Percentiles rank a stretch among this genome's conserved stretches.
Conservation (phyloP, 1,139 yeast species). For the Taphrina flavorubra region DNA sequence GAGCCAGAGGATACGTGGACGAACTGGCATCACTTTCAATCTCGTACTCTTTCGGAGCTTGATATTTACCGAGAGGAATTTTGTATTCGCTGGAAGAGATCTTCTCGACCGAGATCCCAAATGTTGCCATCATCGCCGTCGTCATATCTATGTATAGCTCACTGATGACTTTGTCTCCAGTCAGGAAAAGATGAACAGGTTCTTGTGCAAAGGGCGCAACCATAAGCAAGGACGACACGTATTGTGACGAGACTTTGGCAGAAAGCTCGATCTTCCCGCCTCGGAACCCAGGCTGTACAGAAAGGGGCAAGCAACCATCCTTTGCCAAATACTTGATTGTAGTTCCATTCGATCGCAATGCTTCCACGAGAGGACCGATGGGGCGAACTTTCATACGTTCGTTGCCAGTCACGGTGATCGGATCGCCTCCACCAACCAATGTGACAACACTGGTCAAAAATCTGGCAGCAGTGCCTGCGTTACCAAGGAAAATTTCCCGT, state of each 20-base stretch:
- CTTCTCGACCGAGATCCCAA: conserved; percentile 77
- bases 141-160: conserved; percentile 98
- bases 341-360: conserved; percentile 81
- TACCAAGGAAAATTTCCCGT: conserved; percentile 80
- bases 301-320: conserved; percentile 85
- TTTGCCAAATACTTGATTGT: conserved; percentile 70
- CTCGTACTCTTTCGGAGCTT: conserved; percentile 80
- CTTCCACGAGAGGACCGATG: conserved; percentile 93
- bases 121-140: conserved; percentile 87
- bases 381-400: conserved; percentile 98
- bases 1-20: conserved; percentile 96
- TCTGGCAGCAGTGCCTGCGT: conserved; percentile 98
- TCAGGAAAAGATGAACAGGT: conserved; percentile 84
- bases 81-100: conserved; percentile 83
- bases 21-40: conserved; percentile 99
- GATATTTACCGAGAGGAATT: conserved; percentile 82
- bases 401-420: conserved; percentile 83
- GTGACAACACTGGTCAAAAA: conserved; percentile 91
- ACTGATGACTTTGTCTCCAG: conserved; percentile 96
- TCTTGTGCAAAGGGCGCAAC: conserved; percentile 94
- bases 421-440: conserved; percentile 61
- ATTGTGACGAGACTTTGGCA: conserved; percentile 96
- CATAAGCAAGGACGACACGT: conserved; percentile 94
- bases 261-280: conserved; percentile 95
- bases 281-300: conserved; percentile 65